A percentile compares a stretch with the other conserved stretches of the same genome.
These are phyloP conservation scores for Fraxinus xanthoxyloides DNA, from an alignment of 305 asterid genomes.

Conservation along the genomic window DNA sequence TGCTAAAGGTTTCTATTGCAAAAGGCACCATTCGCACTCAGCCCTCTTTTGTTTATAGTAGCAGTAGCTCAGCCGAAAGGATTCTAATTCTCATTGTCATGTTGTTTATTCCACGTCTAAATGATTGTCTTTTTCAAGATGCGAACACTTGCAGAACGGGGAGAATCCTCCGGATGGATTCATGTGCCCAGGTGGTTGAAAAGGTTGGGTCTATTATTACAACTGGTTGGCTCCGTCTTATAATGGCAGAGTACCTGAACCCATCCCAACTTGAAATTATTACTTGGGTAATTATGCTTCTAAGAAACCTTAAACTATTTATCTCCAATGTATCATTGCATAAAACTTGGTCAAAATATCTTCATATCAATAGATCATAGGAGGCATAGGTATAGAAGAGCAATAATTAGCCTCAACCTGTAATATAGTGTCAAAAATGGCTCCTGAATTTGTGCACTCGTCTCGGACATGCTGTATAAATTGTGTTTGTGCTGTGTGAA, in stretches of 20 bases:
- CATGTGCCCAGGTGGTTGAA: constrained; percentile 96
- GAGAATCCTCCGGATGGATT: constrained; percentile 92
- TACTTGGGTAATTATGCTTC: constrained; percentile 14
- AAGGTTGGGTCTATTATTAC: constrained; percentile 82
- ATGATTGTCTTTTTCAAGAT: constrained; percentile 39
- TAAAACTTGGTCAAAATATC: constrained; percentile 18
- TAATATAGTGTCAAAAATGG: constrained; percentile 25
- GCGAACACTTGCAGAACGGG: constrained; percentile 81
- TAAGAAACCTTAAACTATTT: constrained; percentile 1
- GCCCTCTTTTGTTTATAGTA: no score
- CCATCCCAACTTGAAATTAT: constrained; percentile 51
- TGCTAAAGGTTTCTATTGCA: no score
- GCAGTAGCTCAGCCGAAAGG: no score
- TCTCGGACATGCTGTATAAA: constrained; percentile 25
- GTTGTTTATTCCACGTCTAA: no score
- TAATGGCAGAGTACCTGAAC: constrained; percentile 47
- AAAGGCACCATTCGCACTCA: no score
- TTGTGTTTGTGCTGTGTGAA: constrained; percentile 10
- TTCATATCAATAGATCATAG: constrained; percentile 22
- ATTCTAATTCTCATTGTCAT: no score
- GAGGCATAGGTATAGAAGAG: constrained; percentile 34
- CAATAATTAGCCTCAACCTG: constrained; percentile 38
- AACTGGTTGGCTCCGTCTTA: constrained; percentile 56
- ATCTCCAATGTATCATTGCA: constrained; percentile 30
- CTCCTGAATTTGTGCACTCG: neutral